Percentiles rank a stretch among this genome's conserved stretches.
phyloP scores from a whole-genome alignment of 805 yeast species.

The Zygotorulaspora chibaensis region DNA sequence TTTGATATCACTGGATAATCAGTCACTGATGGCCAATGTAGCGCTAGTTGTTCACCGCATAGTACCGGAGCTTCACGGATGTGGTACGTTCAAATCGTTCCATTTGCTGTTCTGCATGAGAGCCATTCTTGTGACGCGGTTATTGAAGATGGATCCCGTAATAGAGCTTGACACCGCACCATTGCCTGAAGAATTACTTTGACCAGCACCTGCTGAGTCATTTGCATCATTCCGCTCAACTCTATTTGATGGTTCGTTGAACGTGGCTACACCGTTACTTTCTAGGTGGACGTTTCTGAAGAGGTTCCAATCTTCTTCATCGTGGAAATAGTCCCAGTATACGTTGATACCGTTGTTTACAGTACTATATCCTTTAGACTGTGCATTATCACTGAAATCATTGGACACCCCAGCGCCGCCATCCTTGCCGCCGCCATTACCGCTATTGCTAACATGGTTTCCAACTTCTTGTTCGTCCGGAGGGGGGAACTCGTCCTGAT shows the following conservation, averaged over 20 bases:
- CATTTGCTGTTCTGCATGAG: constrained; percentile 16
- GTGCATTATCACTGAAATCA: constrained; percentile 3
- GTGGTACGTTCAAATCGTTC: constrained; percentile 15
- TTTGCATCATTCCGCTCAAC: background rate
- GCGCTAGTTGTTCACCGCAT: too few species aligned
- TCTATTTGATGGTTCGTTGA: constrained; percentile 10
- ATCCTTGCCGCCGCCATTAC: constrained; percentile 6
- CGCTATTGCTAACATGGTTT: constrained; percentile 10
- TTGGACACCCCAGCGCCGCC: constrained; percentile 4
- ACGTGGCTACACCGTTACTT: constrained; percentile 26
- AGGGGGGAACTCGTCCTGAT: constrained; percentile 27
- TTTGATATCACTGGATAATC: too few species aligned
- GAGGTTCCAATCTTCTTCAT: constrained; percentile 31
- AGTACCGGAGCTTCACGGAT: constrained; percentile 2
- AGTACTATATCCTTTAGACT: constrained; percentile 6
- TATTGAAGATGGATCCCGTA: constrained; percentile 19
- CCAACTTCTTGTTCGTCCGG: constrained; percentile 24
- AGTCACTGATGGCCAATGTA: background rate
- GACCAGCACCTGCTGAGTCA: background rate
- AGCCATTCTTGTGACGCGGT: constrained; percentile 14
- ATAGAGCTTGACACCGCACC: constrained; percentile 6
- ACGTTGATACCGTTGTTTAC: constrained; percentile 11
- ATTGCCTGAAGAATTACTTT: background rate
- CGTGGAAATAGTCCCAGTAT: constrained; percentile 33
- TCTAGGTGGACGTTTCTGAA: constrained; percentile 25